Evolutionary conservation across 139 green algal species (phyloP), one percentile per base, ranked within the genome.

Genomic region (Chloropicon primus): DNA sequence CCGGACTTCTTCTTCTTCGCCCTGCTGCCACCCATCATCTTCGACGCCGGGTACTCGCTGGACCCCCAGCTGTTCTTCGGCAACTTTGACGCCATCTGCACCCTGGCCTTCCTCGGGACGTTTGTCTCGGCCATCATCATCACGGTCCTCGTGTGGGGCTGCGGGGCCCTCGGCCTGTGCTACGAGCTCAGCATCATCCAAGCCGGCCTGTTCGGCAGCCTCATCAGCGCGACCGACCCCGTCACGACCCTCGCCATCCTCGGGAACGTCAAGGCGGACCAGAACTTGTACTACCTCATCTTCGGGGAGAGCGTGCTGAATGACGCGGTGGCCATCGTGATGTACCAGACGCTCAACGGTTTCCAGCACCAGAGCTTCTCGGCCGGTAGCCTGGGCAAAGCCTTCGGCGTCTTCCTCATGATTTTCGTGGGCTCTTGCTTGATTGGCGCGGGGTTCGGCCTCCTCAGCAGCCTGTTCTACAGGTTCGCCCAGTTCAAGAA

Each of bases 11-110:
- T 95, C 86, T 90, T 95, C 77, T 84, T 91, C 76, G 78, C 89
- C 21, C 77, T 95, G 17, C 85, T 95, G n/a, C 90, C 90, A 2
- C 86, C 86, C 77, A 95, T 95, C 79, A 94, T 94, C 78, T 95
- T 93, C 85, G 88, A 92, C 17, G 84, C 89, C 2, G 90, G 86
- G 24, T 93, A 85, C 72, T 89, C 87, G 71, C 88, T 94, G 27
- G 80, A 89, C 26, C 28, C 77, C 72, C 72, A 73, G 41, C 41
- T 62, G 73, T 88, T 90, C 72, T 75, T 90, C 22, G 77, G 76
- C 2, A 88, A 90, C 72, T 71, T 88, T 71, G 84, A 82, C 17
- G 76, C 74, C 71, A 79, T 90, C 23, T 88, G 79, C 54, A 75
- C 80, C n/a, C 79, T 82, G 77, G 84, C 86, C 26, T 90, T 90